Base-by-base conservation (phyloP, 495 filamentous ascomycete genomes). In the Massariosphaeria phaeospora region DNA sequence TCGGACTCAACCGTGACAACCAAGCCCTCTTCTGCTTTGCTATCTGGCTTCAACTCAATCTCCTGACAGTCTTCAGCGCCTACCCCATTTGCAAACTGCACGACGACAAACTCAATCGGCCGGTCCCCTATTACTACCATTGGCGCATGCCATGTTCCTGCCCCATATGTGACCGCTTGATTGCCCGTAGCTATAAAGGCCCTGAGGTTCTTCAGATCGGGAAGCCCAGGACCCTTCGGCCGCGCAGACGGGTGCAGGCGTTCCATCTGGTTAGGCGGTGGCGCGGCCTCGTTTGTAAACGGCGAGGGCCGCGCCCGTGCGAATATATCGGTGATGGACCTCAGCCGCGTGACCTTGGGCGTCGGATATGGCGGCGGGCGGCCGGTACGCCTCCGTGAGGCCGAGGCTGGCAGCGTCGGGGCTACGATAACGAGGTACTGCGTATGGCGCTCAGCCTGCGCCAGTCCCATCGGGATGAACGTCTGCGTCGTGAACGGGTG, bases 61-160 rank as follows among this genome's bases (percentile, higher is more conserved):
- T 96, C 91, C 73, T 97, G 87, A 62, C 88, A 93, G 70, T 98
- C 93, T 74, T 97, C 93, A 1, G 80, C 73, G 11, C 69, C 80
- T 30, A 91, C 84, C 3, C 87, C 89, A 70, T 94, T 98, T 13
- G 83, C 84, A 73, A 83, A 88, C 71, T 96, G 91, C 66, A 88
- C 77, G 8, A 96, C 90, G 21, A 95, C 81, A 71, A 97, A 98
- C 62, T 85, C 84, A 24, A 89, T 78, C 18, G 79, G 73, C 29
- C 74, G 59, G 40, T 72, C 63, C 0, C 91, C 93, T 18, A 96
- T 64, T 39, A 89, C 90, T 13, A 86, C 88, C 93, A 98, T 97
- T 1, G 93, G 93, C 58, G 91, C 90, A 77, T 98, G 93, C 91
- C 94, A 98, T 36, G 89, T 96, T 13, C 88, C 93, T 13, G 84